A percentile compares a stretch with the other conserved stretches of the same genome.
Evolutionary conservation across 2,329 filamentous ascomycete genomes (phyloP).

Genomic region (Elsinoe arachidis): DNA sequence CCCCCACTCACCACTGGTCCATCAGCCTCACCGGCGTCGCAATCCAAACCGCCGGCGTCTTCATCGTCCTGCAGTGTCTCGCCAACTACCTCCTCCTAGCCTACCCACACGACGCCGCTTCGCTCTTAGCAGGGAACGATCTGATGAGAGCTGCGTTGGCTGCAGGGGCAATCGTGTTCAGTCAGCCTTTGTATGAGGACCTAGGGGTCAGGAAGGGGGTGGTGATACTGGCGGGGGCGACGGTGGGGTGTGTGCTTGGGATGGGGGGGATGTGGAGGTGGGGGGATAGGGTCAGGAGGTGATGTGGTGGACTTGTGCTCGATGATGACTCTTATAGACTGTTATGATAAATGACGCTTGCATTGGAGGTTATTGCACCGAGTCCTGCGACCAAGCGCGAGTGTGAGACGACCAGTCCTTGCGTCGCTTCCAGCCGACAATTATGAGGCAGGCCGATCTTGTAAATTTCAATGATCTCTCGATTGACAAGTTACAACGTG

Average conservation of each 20-base stretch:
- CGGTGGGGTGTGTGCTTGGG: slow-evolving; percentile 27
- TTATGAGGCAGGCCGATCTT: no score
- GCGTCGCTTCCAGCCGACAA: no score
- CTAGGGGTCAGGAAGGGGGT: slow-evolving; percentile 51
- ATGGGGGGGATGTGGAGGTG: slow-evolving; percentile 52
- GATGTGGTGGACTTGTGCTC: no score
- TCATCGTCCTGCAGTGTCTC: slow-evolving; percentile 36
- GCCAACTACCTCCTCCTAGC: slow-evolving; percentile 32
- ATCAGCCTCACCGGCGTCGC: slow-evolving; percentile 34
- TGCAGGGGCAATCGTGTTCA: slow-evolving; percentile 51
- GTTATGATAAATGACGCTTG: no score
- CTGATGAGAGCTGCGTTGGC: slow-evolving; percentile 51
- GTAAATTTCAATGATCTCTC: no score
- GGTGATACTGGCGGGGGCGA: slow-evolving; percentile 44
- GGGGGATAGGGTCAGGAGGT: slow-evolving; percentile 43
- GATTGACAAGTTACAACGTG: no score
- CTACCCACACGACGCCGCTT: slow-evolving; percentile 42
- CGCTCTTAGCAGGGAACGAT: slow-evolving; percentile 52
- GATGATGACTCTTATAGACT: no score
- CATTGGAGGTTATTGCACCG: no score
- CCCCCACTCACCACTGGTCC: slow-evolving; percentile 31
- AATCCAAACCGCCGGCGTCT: slow-evolving; percentile 30
- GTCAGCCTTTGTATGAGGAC: slow-evolving; percentile 49
- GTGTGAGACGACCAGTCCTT: no score
- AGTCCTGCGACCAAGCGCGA: no score